A percentile compares a stretch with the other conserved stretches of the same genome.
Conservation (phyloP, 495 filamentous ascomycete genomes). For the Cenococcum geophilum region DNA sequence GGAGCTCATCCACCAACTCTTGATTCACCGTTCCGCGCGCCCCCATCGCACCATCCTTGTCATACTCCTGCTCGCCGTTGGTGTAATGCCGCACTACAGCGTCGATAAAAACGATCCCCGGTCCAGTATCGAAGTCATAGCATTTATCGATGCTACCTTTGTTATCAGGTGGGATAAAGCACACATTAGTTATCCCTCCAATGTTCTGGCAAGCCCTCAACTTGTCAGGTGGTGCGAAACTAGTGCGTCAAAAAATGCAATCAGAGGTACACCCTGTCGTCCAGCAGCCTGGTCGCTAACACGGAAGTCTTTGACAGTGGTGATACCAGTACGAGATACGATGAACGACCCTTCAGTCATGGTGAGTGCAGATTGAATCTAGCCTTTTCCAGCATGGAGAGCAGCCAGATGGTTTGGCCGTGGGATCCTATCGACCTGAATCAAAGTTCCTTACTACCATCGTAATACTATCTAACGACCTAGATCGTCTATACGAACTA, state of each 20-base stretch:
- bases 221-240: slow-evolving; percentile 53
- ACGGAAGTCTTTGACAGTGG: too few relatives aligned
- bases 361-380: too few relatives aligned
- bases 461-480: too few relatives aligned
- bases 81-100: slow-evolving; percentile 45
- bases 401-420: too few relatives aligned
- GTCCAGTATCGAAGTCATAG: slow-evolving; percentile 51
- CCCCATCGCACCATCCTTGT: slow-evolving; percentile 49
- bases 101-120: slow-evolving; percentile 46
- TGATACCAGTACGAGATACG: too few relatives aligned
- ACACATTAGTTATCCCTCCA: slow-evolving; percentile 55
- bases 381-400: too few relatives aligned
- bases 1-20: slow-evolving; percentile 49
- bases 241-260: slow-evolving; percentile 44
- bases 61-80: slow-evolving; percentile 42
- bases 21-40: slow-evolving; percentile 49
- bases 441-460: too few relatives aligned
- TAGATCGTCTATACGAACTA: too few relatives aligned
- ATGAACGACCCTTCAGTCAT: too few relatives aligned
- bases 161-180: slow-evolving; percentile 52
- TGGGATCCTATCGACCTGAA: slow-evolving; percentile 48
- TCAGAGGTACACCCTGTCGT: slow-evolving; percentile 40
- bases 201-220: slow-evolving; percentile 55
- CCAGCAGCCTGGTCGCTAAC: too few relatives aligned
- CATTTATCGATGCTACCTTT: slow-evolving; percentile 44